These are phyloP conservation scores for Artemisia tridentata DNA, from an alignment of 129 eudicot species.

Conservation along the genomic window DNA sequence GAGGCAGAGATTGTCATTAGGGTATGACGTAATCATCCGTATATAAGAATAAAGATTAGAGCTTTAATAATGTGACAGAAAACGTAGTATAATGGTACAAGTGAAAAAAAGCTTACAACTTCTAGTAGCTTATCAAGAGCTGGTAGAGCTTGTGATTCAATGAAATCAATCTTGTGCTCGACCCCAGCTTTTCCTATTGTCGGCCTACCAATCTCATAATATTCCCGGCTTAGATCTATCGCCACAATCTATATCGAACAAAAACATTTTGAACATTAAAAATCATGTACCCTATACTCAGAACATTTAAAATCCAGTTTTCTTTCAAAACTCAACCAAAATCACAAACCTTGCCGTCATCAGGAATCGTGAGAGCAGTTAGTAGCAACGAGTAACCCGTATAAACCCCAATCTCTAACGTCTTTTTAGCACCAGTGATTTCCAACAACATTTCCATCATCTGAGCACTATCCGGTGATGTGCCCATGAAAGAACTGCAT, in stretches of 20 bases:
- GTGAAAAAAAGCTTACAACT: constrained; percentile 21
- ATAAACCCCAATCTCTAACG: constrained; percentile 43
- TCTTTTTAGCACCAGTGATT: constrained; percentile 24
- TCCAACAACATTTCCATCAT: constrained; percentile 33
- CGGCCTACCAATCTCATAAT: constrained; percentile 38
- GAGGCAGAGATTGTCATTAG: neutral
- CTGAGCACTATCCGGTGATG: constrained; percentile 40
- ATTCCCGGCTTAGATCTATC: constrained; percentile 20
- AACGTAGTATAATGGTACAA: neutral
- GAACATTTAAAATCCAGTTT: neutral
- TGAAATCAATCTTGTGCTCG: constrained; percentile 38
- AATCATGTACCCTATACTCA: neutral
- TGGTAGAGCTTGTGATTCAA: constrained; percentile 34
- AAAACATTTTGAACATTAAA: neutral
- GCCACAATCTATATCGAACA: constrained; percentile 32
- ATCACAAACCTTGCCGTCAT: constrained; percentile 46
- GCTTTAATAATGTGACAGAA: neutral
- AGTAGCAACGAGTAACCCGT: constrained; percentile 43
- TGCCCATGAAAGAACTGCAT: constrained; percentile 33
- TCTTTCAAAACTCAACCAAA: neutral
- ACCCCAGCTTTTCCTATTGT: constrained; percentile 32
- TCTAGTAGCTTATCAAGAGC: constrained; percentile 36
- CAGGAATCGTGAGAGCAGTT: constrained; percentile 45
- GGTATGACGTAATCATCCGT: no score
- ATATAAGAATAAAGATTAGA: no score